These are phyloP conservation scores for Cokeromyces recurvatus DNA, from an alignment of 371 early-diverging fungal genomes.

Conservation along the genomic window DNA sequence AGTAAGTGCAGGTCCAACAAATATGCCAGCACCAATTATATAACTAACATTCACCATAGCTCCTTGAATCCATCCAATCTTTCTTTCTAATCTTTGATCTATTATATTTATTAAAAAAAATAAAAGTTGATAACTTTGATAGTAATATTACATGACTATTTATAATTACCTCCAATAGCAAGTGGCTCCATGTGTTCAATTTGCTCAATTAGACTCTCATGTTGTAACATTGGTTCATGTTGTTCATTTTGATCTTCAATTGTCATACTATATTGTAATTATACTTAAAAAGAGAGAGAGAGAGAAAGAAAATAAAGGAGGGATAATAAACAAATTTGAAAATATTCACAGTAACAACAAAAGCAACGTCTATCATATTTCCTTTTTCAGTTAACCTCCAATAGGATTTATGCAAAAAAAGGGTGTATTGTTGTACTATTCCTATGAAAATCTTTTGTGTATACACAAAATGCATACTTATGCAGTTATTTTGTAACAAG, in stretches of 20 bases:
- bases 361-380: too few relatives aligned
- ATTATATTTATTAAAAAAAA: not conserved
- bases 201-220: constrained; percentile 9
- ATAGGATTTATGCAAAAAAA: not conserved
- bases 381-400: too few relatives aligned
- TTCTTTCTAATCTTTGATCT: constrained; percentile 39
- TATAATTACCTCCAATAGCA: constrained; percentile 29
- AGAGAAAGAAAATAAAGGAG: too few relatives aligned
- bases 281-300: too few relatives aligned
- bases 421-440: too few relatives aligned
- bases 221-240: constrained; percentile 7
- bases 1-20: constrained; percentile 36
- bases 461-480: too few relatives aligned
- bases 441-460: too few relatives aligned
- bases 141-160: not conserved
- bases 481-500: too few relatives aligned
- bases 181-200: constrained; percentile 32
- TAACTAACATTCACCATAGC: constrained; percentile 42
- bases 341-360: too few relatives aligned
- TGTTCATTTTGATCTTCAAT: not conserved
- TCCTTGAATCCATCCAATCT: constrained; percentile 39
- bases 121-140: not conserved
- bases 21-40: constrained; percentile 42
- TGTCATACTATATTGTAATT: too few relatives aligned
- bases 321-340: too few relatives aligned